A percentile compares a stretch with the other conserved stretches of the same genome.
phyloP scores from a whole-genome alignment of 169 alveolate species.

The Hepatocystis sp. region DNA sequence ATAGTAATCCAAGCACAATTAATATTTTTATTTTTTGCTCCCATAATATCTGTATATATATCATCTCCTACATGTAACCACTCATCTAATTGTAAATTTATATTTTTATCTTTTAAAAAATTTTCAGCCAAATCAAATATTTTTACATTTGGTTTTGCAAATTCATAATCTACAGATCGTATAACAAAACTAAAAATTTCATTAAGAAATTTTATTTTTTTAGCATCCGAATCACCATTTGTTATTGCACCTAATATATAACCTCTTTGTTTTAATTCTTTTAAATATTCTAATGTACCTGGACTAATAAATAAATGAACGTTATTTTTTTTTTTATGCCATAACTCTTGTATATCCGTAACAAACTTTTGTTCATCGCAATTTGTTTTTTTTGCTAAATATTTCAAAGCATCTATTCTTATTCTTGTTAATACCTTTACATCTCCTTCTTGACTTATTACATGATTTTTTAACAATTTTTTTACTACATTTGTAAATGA shows the following conservation, averaged over 20 bases:
- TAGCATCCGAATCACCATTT: conserved; percentile 73
- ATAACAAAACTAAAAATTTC: conserved; percentile 55
- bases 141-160: conserved; percentile 47
- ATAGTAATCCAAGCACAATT: conserved; percentile 74
- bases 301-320: conserved; percentile 69
- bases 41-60: conserved; percentile 57
- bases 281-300: conserved; percentile 57
- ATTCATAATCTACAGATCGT: conserved; percentile 68
- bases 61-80: conserved; percentile 76
- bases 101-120: conserved; percentile 24
- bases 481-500: conserved; percentile 38
- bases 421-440: conserved; percentile 40
- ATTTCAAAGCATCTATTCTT: conserved; percentile 45
- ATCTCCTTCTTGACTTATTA: conserved; percentile 9
- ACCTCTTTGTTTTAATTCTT: conserved; percentile 46
- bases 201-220: conserved; percentile 46
- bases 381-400: conserved; percentile 45
- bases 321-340: conserved; percentile 59
- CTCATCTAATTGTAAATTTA: conserved; percentile 8
- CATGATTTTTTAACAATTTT: conserved; percentile 17
- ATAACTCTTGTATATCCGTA: conserved; percentile 30
- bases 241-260: conserved; percentile 70
- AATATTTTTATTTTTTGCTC: conserved; percentile 51
- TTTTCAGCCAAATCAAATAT: conserved; percentile 61
- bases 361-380: conserved; percentile 42